Base-by-base conservation (phyloP, 176 grass and related monocot species). In the Oropetium thomaeum region DNA sequence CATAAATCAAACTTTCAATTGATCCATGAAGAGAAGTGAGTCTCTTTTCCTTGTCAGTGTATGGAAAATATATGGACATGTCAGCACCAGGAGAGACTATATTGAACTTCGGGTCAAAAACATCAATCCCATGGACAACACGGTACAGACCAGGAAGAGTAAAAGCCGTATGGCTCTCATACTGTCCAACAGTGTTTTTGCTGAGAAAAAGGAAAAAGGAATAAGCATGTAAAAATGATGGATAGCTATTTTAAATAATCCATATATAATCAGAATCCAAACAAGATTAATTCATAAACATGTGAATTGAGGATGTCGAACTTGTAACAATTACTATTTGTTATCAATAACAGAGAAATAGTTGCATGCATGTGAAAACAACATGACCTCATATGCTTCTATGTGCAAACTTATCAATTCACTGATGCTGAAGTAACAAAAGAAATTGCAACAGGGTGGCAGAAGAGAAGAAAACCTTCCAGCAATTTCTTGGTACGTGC, bases 101-200 rank as follows among this genome's bases (percentile, higher is more conserved):
- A 76, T 94, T 98, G 86, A 98, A 98, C 84, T 94, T 98, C 43
- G 95, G 89, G 80, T 98, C 95, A 61, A 98, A 98, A 81, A 98
- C 91, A 83, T 98, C 95, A 44, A 98, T 90, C 43, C 95, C 95
- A 53, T 98, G 91, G 17, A 94, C 95, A 70, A 98, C 79, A 5
- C 91, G 90, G 71, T 92, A 98, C 51, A 92, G 75, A 41, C 89
- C 86, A 23, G 91, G 95, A 71, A 94, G 87, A 27, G 89, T 98
- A 82, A 94, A 98, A 53, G 91, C 89, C 17, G 79, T 86, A 58
- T 98, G 91, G 75, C 89, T 94, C 81, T 98, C 95, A 42, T 98
- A 98, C 79, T 98, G 95, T 49, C 95, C 95, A 67, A 98, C 91
- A 22, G 91, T 94, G 38, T 94, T 94, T 83, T 98, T 98, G 70